These are phyloP conservation scores for Aspergillus sp. DNA, from an alignment of 2,329 filamentous ascomycete genomes.

Conservation along the genomic window DNA sequence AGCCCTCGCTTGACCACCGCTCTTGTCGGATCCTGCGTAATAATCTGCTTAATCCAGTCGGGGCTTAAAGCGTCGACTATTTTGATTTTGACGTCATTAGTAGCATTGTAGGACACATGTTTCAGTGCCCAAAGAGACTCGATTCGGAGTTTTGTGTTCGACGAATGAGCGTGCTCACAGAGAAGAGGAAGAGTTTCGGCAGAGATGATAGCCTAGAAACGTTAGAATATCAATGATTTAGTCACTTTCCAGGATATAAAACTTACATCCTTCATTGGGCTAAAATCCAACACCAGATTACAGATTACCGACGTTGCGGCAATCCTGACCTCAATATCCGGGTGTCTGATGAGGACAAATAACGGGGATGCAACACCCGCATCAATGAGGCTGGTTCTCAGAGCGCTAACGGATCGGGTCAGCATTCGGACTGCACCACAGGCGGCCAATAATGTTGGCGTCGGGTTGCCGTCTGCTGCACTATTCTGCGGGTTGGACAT, in stretches of 20 bases:
- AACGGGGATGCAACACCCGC: conserved; percentile 72
- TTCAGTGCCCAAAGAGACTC: conserved; percentile 93
- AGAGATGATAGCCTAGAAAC: conserved; percentile 59
- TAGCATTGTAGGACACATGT: conserved; percentile 70
- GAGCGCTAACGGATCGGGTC: conserved; percentile 73
- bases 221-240: background rate
- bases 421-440: conserved; percentile 76
- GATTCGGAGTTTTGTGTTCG: conserved; percentile 68
- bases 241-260: background rate
- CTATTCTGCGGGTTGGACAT: conserved; percentile 25
- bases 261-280: conserved; percentile 80
- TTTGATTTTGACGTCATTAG: conserved; percentile 64
- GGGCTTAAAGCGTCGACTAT: conserved; percentile 72
- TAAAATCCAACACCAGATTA: conserved; percentile 82
- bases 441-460: conserved; percentile 72
- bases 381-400: conserved; percentile 83
- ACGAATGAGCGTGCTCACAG: conserved; percentile 76
- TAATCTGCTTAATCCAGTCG: conserved; percentile 72
- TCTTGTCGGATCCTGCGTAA: conserved; percentile 51
- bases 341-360: conserved; percentile 66
- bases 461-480: conserved; percentile 66
- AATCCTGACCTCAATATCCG: conserved; percentile 71
- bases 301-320: conserved; percentile 77
- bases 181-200: conserved; percentile 68
- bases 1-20: conserved; percentile 21